Evolutionary conservation across 2,329 filamentous ascomycete genomes (phyloP).

Genomic region (Neofusicoccum sp.): DNA sequence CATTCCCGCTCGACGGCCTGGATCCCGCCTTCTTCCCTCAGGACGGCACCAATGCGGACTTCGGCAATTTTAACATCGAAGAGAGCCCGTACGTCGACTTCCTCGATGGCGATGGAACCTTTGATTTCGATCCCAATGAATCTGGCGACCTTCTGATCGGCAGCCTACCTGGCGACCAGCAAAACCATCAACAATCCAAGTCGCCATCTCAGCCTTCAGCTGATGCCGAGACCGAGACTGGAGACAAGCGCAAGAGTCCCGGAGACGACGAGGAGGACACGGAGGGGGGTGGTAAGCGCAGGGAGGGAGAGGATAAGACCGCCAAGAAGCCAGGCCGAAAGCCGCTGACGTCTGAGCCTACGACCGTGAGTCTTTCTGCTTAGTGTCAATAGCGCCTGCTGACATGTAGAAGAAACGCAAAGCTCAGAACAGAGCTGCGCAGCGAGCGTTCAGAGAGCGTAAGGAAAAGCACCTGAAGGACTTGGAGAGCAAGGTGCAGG

Average conservation of each 20-base stretch:
- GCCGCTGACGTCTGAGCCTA: conserved; percentile 92
- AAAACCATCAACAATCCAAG: conserved; percentile 58
- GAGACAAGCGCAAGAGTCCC: conserved; percentile 68
- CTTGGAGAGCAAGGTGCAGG: conserved; percentile 70
- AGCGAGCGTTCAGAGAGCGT: conserved; percentile 89
- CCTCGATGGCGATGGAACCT: conserved; percentile 72
- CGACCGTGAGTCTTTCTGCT: conserved; percentile 69
- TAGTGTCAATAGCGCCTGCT: conserved; percentile 25
- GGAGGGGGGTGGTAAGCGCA: conserved; percentile 72
- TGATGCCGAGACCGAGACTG: conserved; percentile 49
- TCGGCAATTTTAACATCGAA: conserved; percentile 57
- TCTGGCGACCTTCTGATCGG: conserved; percentile 69
- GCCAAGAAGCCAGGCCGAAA: conserved; percentile 97
- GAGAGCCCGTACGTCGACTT: conserved; percentile 86
- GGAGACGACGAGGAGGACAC: conserved; percentile 64
- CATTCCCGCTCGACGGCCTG: conserved; percentile 37
- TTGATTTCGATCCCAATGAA: conserved; percentile 71
- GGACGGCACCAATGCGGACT: conserved; percentile 43
- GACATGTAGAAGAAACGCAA: conserved; percentile 74
- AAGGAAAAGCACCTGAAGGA: conserved; percentile 91
- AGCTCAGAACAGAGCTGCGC: conserved; percentile 90
- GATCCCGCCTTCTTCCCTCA: conserved; percentile 43
- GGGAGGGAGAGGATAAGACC: conserved; percentile 80
- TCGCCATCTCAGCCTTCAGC: background rate
- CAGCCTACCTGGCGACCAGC: conserved; percentile 62